These are phyloP conservation scores for Aureobasidium uvarum DNA, from an alignment of 2,329 filamentous ascomycete genomes.

Conservation along the genomic window DNA sequence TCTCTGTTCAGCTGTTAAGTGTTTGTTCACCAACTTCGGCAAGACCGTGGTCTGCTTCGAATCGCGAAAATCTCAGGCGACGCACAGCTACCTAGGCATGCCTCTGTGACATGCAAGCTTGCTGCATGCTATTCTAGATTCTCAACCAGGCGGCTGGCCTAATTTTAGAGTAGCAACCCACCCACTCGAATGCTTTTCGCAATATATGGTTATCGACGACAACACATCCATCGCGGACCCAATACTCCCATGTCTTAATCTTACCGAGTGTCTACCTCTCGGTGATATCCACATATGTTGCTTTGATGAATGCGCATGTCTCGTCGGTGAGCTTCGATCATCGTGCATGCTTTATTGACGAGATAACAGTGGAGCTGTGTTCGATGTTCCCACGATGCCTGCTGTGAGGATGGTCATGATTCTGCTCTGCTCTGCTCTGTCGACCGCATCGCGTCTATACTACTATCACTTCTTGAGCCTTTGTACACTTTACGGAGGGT, in stretches of 20 bases:
- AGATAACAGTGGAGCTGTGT: neutral
- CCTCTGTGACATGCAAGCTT: neutral
- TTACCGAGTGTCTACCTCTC: neutral
- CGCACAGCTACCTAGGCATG: neutral
- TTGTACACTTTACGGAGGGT: neutral
- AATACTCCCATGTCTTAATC: constrained; percentile 10
- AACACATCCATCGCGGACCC: constrained; percentile 4
- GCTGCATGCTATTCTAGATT: constrained; percentile 4
- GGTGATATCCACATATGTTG: neutral
- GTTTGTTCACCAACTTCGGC: neutral
- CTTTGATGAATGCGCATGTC: neutral
- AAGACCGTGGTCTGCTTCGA: constrained; percentile 4
- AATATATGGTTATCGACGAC: constrained; percentile 18
- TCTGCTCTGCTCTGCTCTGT: neutral
- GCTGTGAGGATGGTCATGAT: neutral
- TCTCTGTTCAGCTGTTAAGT: constrained; percentile 24
- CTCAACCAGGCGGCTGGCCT: constrained; percentile 9
- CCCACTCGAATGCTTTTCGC: constrained; percentile 8
- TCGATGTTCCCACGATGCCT: neutral
- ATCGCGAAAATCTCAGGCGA: neutral
- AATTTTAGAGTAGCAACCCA: constrained; percentile 9
- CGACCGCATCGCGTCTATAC: neutral
- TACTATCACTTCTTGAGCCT: neutral
- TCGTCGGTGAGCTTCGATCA: neutral
- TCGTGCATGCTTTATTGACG: neutral